Percentiles rank a stretch among this genome's conserved stretches.
These are phyloP conservation scores for Globisporangium camurandrum DNA, from an alignment of 352 stramenopile genomes.

Conservation along the genomic window DNA sequence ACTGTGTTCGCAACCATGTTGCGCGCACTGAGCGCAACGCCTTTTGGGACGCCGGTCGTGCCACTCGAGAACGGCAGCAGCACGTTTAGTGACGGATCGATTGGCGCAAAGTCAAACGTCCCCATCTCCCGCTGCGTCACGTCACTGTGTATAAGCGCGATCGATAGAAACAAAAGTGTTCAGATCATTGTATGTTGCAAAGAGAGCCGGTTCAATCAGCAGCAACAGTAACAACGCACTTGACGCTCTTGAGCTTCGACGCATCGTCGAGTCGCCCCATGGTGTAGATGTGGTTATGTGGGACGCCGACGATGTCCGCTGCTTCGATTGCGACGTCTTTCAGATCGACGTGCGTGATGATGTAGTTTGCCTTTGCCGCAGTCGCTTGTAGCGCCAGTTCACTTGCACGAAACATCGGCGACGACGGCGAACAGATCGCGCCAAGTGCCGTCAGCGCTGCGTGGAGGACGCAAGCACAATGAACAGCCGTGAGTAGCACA, in stretches of 20 bases:
- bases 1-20: conserved; percentile 90
- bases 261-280: conserved; percentile 22
- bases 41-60: conserved; percentile 89
- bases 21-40: conserved; percentile 62
- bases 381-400: conserved; percentile 43
- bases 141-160: conserved; percentile 22
- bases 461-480: not conserved
- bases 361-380: conserved; percentile 25
- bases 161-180: not conserved
- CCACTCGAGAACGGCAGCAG: conserved; percentile 91
- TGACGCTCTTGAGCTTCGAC: conserved; percentile 34
- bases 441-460: conserved; percentile 40
- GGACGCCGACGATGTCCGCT: conserved; percentile 18
- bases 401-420: conserved; percentile 39
- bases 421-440: conserved; percentile 46
- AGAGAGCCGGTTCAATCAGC: not conserved
- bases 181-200: not conserved
- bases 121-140: conserved; percentile 26
- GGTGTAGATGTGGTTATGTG: conserved; percentile 37
- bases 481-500: not conserved
- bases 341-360: conserved; percentile 48
- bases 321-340: conserved; percentile 39
- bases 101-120: conserved; percentile 36
- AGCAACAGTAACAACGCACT: conserved; percentile 20
- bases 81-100: conserved; percentile 44